These are phyloP conservation scores for Mycothermus thermophilus DNA, from an alignment of 495 filamentous ascomycete species.

Conservation along the genomic window DNA sequence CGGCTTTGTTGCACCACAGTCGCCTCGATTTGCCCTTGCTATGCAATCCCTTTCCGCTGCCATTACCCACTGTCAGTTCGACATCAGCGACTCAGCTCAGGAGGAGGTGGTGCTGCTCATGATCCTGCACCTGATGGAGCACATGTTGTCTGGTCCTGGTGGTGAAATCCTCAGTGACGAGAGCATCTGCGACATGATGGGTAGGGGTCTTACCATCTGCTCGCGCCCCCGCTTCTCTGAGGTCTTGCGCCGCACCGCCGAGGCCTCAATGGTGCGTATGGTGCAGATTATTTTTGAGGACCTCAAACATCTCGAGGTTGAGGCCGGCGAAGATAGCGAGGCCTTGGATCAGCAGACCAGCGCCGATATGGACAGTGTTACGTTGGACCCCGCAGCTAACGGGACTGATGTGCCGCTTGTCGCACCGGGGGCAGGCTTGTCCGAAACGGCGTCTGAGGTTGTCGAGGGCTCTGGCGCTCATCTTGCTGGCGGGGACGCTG, in stretches of 20 bases:
- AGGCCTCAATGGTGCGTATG: conserved; percentile 97
- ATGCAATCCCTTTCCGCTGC: conserved; percentile 93
- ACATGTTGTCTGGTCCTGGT: conserved; percentile 85
- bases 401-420: conserved; percentile 38
- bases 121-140: conserved; percentile 95
- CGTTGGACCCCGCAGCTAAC: conserved; percentile 82
- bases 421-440: conserved; percentile 2
- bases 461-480: conserved; percentile 12
- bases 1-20: conserved; percentile 68
- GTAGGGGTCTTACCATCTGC: conserved; percentile 93
- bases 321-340: conserved; percentile 45
- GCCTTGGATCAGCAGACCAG: conserved; percentile 47
- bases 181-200: conserved; percentile 99
- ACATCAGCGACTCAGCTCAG: conserved; percentile 84
- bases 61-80: conserved; percentile 95
- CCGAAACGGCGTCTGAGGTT: conserved; percentile 15
- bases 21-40: conserved; percentile 70
- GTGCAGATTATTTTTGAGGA: conserved; percentile 94
- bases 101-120: conserved; percentile 89
- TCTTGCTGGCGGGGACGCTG: conserved; percentile 25
- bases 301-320: conserved; percentile 69
- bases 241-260: conserved; percentile 75
- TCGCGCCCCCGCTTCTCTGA: conserved; percentile 87
- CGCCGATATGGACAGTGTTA: conserved; percentile 57
- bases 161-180: conserved; percentile 87